Conservation (phyloP, 768 basidiomycete genomes). For the Nidularia sp. region DNA sequence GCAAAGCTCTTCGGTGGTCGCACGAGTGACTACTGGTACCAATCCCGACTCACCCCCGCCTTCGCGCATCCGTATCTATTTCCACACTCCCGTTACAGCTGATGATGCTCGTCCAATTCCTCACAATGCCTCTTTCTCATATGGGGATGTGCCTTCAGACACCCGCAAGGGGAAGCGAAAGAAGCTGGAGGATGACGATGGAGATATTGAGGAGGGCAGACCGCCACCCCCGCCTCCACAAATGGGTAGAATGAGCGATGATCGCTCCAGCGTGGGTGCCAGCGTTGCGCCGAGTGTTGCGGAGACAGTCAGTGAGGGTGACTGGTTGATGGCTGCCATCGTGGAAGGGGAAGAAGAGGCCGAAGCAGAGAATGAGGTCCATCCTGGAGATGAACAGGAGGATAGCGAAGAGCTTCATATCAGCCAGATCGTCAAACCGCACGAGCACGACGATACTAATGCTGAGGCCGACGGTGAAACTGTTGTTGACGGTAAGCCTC, state of each 20-base stretch:
- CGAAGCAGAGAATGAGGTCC: slow-evolving; percentile 36
- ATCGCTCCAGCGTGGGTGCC: slow-evolving; percentile 52
- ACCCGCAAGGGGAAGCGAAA: slow-evolving; percentile 81
- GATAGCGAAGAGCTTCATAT: slow-evolving; percentile 40
- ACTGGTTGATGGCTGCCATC: slow-evolving; percentile 90
- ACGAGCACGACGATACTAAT: slow-evolving; percentile 30
- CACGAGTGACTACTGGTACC: slow-evolving; percentile 19
- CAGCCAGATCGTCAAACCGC: slow-evolving; percentile 31
- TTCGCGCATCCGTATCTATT: slow-evolving; percentile 86
- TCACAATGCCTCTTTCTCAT: slow-evolving; percentile 47
- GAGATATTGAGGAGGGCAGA: slow-evolving; percentile 70
- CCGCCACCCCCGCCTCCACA: slow-evolving; percentile 62
- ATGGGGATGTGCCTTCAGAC: slow-evolving; percentile 48
- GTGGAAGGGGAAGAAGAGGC: slow-evolving; percentile 64
- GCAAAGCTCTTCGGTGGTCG: slow-evolving; percentile 18
- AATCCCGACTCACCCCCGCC: slow-evolving; percentile 48
- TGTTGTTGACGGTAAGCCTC: slow-evolving; percentile 51
- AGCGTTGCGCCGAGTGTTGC: slow-evolving; percentile 65
- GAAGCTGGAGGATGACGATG: slow-evolving; percentile 87
- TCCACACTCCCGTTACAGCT: slow-evolving; percentile 83
- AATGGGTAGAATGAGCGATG: slow-evolving; percentile 41
- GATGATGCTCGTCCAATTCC: slow-evolving; percentile 78
- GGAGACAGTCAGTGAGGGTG: slow-evolving; percentile 74
- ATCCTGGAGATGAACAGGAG: slow-evolving; percentile 40
- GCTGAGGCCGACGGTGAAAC: slow-evolving; percentile 23